A percentile compares a stretch with the other conserved stretches of the same genome.
Conservation (phyloP, 441 rosid genomes). For the Aleurites moluccanus region DNA sequence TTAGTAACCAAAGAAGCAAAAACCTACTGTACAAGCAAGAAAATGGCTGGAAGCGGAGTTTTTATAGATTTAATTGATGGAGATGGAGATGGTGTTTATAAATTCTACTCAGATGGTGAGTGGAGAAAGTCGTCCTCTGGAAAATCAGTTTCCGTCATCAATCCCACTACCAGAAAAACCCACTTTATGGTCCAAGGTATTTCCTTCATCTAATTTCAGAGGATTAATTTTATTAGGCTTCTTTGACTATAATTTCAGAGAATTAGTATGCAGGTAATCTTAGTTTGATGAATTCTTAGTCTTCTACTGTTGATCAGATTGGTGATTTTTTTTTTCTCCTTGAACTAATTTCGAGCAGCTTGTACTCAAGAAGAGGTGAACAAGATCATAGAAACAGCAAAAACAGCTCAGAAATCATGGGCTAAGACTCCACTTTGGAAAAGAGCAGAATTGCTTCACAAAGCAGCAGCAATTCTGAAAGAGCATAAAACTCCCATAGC, state of each 20-base stretch:
- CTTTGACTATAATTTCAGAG: neutral
- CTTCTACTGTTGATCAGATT: neutral
- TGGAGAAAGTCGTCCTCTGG: slow-evolving; percentile 77
- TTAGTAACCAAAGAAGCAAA: neutral
- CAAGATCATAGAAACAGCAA: slow-evolving; percentile 67
- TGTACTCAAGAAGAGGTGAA: slow-evolving; percentile 95
- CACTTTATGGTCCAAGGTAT: slow-evolving; percentile 89
- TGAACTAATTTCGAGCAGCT: slow-evolving; percentile 35
- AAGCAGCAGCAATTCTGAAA: slow-evolving; percentile 73
- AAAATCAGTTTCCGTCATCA: slow-evolving; percentile 62
- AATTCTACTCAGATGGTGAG: slow-evolving; percentile 66
- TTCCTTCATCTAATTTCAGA: neutral
- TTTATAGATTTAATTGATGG: slow-evolving; percentile 56
- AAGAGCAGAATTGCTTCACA: slow-evolving; percentile 87
- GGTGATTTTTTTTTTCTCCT: neutral
- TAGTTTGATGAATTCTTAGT: neutral
- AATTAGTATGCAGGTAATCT: neutral
- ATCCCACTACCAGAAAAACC: slow-evolving; percentile 69
- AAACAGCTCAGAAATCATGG: slow-evolving; percentile 73
- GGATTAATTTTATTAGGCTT: no score
- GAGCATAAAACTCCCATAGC: slow-evolving; percentile 69
- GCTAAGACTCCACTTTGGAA: slow-evolving; percentile 89
- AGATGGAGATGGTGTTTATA: slow-evolving; percentile 61
- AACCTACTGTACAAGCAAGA: neutral
- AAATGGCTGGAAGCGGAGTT: slow-evolving; percentile 70